Evolutionary conservation across 768 basidiomycete genomes (phyloP), one percentile per base, ranked within the genome.

Genomic region (Hortiboletus campestris): DNA sequence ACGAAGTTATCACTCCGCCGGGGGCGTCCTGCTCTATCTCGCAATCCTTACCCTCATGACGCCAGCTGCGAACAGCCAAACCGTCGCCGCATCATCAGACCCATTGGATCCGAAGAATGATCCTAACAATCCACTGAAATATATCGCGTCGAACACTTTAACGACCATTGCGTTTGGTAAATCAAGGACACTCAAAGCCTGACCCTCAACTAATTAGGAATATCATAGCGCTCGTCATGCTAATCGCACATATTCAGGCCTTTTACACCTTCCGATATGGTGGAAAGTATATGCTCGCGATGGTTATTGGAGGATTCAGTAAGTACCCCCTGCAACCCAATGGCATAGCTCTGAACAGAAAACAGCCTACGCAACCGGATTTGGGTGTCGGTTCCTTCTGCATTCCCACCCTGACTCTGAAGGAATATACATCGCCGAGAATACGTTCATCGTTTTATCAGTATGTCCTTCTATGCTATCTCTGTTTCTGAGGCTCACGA

Each of bases 221-320:
- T n/a, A 31, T 17, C 35, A 35, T 29, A 35, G 59, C 76, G 73
- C 66, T 57, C 17, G 62, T 80, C 8, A 51, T 81, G 8, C 12
- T 67, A 14, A 72, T 76, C 22, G 82, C 74, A 20, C 49, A 84
- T 20, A 48, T 68, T 3, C 82, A 84, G 62, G 73, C 78, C 7
- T 74, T 66, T 48, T 74, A 72, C 40, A 74, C 76, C 13, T 69
- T 66, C 62, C 75, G 71, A 53, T 78, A 74, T 50, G 79, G 83
- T 4, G 77, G 79, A 6, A 79, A 73, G 57, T 86, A 76, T 70
- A 87, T 88, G 85, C 63, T 83, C 32, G 67, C 76, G 17, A 82
- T 87, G 79, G 74, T 79, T 6, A 78, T 88, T 53, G 86, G 86
- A n/a, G 75, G 74, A 29, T 83, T 79, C 65, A 78, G 84, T 80